Conservation (phyloP, 768 basidiomycete species). For the Phylloporus arenicola region DNA sequence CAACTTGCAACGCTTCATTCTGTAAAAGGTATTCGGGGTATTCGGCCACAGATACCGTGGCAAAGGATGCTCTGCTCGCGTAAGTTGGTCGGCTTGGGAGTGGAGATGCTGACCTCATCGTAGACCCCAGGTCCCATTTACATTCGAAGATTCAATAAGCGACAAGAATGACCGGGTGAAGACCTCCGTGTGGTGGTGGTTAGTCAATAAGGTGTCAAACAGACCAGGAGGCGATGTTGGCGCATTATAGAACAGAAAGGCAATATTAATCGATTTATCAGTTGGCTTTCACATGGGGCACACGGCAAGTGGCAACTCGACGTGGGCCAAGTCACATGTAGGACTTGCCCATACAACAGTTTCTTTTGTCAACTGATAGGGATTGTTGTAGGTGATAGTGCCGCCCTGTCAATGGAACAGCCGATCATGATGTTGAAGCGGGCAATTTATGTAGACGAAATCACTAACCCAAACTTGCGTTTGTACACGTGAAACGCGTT, state of each 20-base stretch:
- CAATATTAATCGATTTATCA: constrained; percentile 14
- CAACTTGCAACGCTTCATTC: constrained; percentile 15
- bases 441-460: constrained; percentile 1
- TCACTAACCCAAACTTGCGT: constrained; percentile 22
- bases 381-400: constrained; percentile 28
- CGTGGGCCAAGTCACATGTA: too few relatives aligned
- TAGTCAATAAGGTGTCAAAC: constrained; percentile 29
- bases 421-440: constrained; percentile 2
- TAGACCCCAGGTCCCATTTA: constrained; percentile 15
- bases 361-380: constrained; percentile 20
- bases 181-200: constrained; percentile 5
- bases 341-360: too few relatives aligned
- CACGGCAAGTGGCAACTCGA: background rate
- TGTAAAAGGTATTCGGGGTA: constrained; percentile 20
- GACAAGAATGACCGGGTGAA: constrained; percentile 23
- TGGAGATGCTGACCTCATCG: constrained; percentile 16
- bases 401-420: constrained; percentile 51
- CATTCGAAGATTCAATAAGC: constrained; percentile 19
- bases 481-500: constrained; percentile 46
- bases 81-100: background rate
- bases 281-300: constrained; percentile 1
- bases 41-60: constrained; percentile 19
- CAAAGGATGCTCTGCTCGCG: constrained; percentile 17
- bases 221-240: constrained; percentile 27
- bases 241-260: constrained; percentile 54